Base-by-base conservation (phyloP, 2,329 filamentous ascomycete species). In the Apiospora malaysiana region DNA sequence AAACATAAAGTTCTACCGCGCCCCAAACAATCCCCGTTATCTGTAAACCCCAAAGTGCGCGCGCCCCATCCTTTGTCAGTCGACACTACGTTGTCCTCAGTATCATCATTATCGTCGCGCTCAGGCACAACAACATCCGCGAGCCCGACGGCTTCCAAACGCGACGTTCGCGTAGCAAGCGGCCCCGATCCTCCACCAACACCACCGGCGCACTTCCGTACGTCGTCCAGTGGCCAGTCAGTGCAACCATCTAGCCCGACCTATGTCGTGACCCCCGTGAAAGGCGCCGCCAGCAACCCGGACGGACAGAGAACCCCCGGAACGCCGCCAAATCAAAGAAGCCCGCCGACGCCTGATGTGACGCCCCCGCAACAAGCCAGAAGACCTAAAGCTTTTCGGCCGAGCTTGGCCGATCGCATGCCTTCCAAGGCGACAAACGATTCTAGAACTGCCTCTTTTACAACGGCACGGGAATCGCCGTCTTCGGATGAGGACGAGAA, bases 321-420 rank as follows among this genome's bases (percentile, higher is more conserved):
- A 70, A 93, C 91, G 6, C 90, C 91, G 68, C 86, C 89, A 40
- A 88, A 89, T 74, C 89, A 91, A 74, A 86, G 87, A 76, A 93
- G 90, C 75, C 91, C 91, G 21, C 92, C 91, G 43, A 94, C 92
- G 3, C 93, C 92, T 45, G 92, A 94, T 80, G 88, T 92, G 65
- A 94, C 92, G 21, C 93, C 92, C 69, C 92, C 92, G 46, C 87
- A 89, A 72, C 80, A 81, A 59, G 77, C 79, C 66, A 80, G 79
- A 47, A 84, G 84, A 71, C 81, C 85, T 21, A 84, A 82, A 76
- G 77, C 82, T 69, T 77, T 84, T 65, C 86, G 87, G 43, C 86
- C 87, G 23, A 78, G 80, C 23, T 76, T 85, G 63, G 81, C 80
- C 73, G 86, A 90, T 73, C 85, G 87, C 45, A 80, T 83, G 49